Evolutionary conservation across 805 yeast genomes (phyloP), one percentile per base, ranked within the genome.

Genomic region (Helenozyma baotianmanensis): DNA sequence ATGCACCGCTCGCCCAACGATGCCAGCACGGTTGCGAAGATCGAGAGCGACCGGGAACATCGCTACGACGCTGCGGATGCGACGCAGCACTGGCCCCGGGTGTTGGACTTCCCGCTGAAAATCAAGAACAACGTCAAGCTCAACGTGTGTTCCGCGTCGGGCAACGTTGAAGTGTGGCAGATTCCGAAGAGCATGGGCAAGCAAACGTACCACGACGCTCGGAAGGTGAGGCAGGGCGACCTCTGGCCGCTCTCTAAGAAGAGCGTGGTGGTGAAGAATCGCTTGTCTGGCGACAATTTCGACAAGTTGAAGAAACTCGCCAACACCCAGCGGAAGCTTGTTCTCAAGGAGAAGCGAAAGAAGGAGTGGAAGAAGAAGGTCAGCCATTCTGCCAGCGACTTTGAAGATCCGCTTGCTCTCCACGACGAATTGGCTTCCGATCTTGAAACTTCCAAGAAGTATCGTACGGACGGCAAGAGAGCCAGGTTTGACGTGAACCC

Each of bases 151-250:
- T 77, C 86, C 1, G 74, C 89, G 0, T 70, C 80, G 10, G 96
- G 96, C 1, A 71, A 73, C 29, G 58, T 90, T 26, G 97, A 90
- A 58, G 78, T 80, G 38, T 88, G 97, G 96, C 80, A 80, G 11
- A 74, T 92, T 2, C 82, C 97, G 0, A 83, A 80, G 53, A 78
- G 94, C 13, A 68, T 74, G 34, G 83, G 86, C 5, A 76, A 77
- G 40, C 82, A 76, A 40, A 76, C 68, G 2, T 92, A 86, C 47
- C 94, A 85, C 51, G 97, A 92, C 62, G 96, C 96, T 0, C 70
- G 97, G 35, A 90, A 92, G 55, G 76, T 86, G 0, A 58, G 58
- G n/a, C 74, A 75, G 51, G 96, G 96, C 14, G 98, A 92, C 54
- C 59, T 80, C 32, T 92, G 97, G 98, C 80, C 83, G 1, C 50